phyloP scores from a whole-genome alignment of 176 grass and related monocot genomes.

The barley (Hordeum vulgare) region DNA sequence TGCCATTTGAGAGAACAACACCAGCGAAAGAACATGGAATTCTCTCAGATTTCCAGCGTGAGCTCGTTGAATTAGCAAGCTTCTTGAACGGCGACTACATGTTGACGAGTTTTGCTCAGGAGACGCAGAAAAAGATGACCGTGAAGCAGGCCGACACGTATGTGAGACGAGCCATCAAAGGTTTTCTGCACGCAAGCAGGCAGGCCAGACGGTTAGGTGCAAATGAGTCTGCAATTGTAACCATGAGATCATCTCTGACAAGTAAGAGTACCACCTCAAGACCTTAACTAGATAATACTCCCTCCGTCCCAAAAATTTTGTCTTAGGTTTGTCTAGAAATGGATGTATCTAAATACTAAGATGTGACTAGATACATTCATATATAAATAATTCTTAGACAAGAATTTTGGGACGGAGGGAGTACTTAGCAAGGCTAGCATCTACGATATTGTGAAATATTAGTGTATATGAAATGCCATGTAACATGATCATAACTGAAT shows the following conservation, averaged over 20 bases:
- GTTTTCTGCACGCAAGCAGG: constrained; percentile 65
- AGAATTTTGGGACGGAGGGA: too few relatives aligned
- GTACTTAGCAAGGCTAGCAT: background rate
- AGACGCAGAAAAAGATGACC: constrained; percentile 49
- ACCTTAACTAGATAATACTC: background rate
- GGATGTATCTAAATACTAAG: too few relatives aligned
- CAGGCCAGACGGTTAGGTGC: constrained; percentile 50
- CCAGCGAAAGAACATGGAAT: constrained; percentile 46
- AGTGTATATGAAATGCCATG: background rate
- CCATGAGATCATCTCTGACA: constrained; percentile 83
- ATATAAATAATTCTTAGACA: too few relatives aligned
- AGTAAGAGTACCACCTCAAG: constrained; percentile 1
- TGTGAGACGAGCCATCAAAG: constrained; percentile 45
- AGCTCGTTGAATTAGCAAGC: constrained; percentile 61
- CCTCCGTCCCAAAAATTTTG: too few relatives aligned
- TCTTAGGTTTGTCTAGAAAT: too few relatives aligned
- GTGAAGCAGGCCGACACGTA: constrained; percentile 71
- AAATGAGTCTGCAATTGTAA: constrained; percentile 64
- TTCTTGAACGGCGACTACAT: constrained; percentile 80
- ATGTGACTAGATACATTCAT: too few relatives aligned
- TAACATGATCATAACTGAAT: background rate
- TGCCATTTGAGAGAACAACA: constrained; percentile 28
- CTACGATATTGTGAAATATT: background rate
- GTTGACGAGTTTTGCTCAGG: constrained; percentile 45
- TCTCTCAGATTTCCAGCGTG: constrained; percentile 79